Conservation (phyloP, 2,329 filamentous ascomycete species). For the Blumeria hordei region DNA sequence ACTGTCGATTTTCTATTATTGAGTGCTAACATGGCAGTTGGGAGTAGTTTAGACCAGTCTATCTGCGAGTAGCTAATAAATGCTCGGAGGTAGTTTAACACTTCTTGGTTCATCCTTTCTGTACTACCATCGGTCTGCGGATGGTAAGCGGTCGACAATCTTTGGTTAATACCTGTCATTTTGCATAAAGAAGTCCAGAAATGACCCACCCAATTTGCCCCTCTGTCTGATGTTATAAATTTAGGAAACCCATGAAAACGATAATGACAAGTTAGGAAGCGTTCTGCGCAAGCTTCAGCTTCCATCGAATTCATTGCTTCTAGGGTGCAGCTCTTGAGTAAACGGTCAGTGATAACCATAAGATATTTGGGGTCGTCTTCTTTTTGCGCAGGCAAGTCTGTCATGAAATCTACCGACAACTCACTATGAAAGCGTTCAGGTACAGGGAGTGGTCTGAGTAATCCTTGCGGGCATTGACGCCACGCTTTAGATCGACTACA, state of each 20-base stretch:
- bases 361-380: background rate
- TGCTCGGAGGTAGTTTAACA: background rate
- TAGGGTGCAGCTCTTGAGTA: background rate
- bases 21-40: background rate
- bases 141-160: background rate
- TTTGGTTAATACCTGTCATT: background rate
- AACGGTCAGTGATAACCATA: constrained; percentile 1
- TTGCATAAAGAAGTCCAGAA: background rate
- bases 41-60: background rate
- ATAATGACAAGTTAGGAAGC: constrained; percentile 1
- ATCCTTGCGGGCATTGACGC: background rate
- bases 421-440: constrained; percentile 1
- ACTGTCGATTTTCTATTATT: constrained; percentile 1
- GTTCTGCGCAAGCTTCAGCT: constrained; percentile 1
- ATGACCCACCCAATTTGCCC: background rate
- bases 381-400: background rate
- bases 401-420: constrained; percentile 1
- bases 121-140: background rate
- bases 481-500: background rate
- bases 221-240: background rate
- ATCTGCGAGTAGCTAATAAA: background rate
- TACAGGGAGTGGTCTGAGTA: background rate
- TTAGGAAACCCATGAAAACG: background rate
- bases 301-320: background rate
- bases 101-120: background rate